Conservation (phyloP, 495 filamentous ascomycete genomes). For the Xylaria cubensis region DNA sequence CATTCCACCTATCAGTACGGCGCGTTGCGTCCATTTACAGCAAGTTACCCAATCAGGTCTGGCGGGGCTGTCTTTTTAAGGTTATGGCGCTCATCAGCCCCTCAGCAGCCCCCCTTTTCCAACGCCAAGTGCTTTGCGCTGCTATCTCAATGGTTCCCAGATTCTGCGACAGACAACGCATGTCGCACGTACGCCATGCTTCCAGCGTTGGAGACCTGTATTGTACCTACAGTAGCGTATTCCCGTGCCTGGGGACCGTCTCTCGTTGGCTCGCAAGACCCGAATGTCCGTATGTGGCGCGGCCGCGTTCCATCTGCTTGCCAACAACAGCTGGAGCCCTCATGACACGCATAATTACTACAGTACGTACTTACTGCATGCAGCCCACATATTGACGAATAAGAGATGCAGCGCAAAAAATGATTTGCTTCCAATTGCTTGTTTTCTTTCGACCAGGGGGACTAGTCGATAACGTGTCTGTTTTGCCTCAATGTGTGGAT, state of each 20-base stretch:
- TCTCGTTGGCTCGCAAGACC: constrained; percentile 24
- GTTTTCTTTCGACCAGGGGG: constrained; percentile 3
- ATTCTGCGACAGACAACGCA: not conserved
- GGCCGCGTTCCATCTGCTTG: not conserved
- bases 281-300: constrained; percentile 16
- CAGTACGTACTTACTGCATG: not conserved
- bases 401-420: not conserved
- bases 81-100: not conserved
- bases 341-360: constrained; percentile 13
- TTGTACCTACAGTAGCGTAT: constrained; percentile 25
- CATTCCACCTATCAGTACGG: not conserved
- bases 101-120: not conserved
- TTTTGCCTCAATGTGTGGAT: constrained; percentile 12
- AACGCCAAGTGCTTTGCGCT: not conserved
- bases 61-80: constrained; percentile 6
- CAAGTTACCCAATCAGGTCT: constrained; percentile 12
- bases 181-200: not conserved
- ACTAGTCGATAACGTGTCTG: not conserved
- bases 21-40: constrained; percentile 9
- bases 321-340: not conserved
- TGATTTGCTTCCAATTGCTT: constrained; percentile 14
- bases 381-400: constrained; percentile 5
- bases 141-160: constrained; percentile 9
- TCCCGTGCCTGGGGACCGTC: not conserved
- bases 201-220: not conserved